Evolutionary conservation across 345 rosid genomes (phyloP).

Genomic region (Anacardium occidentale): DNA sequence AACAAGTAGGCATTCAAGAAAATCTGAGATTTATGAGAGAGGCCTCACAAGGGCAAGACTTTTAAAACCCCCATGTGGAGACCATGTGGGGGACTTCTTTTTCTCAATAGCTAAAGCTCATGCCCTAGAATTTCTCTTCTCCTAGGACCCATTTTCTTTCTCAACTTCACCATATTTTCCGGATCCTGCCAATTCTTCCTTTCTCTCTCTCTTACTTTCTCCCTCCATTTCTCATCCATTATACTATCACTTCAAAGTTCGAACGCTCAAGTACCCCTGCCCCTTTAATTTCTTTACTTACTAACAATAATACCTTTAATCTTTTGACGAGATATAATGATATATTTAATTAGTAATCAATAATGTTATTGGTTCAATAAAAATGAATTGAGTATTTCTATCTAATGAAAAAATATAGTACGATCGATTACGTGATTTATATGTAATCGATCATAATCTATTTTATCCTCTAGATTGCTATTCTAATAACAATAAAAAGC

Average conservation of each 20-base stretch:
- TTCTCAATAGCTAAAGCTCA: conserved; percentile 18
- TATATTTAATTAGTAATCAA: too few species aligned
- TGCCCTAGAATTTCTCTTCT: conserved; percentile 36
- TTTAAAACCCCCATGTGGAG: conserved; percentile 52
- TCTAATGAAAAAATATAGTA: too few species aligned
- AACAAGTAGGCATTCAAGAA: conserved; percentile 12
- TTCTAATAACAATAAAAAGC: too few species aligned
- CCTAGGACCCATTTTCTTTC: conserved; percentile 31
- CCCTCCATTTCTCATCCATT: conserved; percentile 4
- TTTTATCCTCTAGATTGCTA: too few species aligned
- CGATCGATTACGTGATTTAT: too few species aligned
- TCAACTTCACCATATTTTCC: conserved; percentile 55
- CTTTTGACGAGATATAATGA: too few species aligned
- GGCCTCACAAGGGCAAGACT: conserved; percentile 9
- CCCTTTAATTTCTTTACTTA: too few species aligned
- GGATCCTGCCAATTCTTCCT: conserved; percentile 50
- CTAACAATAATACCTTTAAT: too few species aligned
- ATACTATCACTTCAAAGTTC: background rate
- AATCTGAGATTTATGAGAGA: conserved; percentile 12
- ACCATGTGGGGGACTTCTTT: conserved; percentile 42
- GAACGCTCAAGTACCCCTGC: background rate
- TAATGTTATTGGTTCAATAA: too few species aligned
- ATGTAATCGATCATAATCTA: too few species aligned
- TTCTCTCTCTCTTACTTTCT: background rate
- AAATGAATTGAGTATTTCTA: too few species aligned